A percentile compares a stretch with the other conserved stretches of the same genome.
These are phyloP conservation scores for Centaurea solstitialis DNA, from an alignment of 129 eudicot species.

Conservation along the genomic window DNA sequence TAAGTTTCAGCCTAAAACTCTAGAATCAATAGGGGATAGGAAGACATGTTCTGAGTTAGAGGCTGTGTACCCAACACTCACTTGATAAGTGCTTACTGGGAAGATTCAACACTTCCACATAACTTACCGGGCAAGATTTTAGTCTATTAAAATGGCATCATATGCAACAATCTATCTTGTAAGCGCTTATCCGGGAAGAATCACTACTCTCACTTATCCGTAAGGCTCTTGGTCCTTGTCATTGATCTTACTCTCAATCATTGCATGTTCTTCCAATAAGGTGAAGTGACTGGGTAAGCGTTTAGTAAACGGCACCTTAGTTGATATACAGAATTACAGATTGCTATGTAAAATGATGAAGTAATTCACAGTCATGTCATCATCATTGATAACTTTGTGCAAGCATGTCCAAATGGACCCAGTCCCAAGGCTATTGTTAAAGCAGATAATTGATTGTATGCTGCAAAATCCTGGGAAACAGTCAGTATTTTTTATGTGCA, in stretches of 20 bases:
- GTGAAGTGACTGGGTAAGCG: no score
- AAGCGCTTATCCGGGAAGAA: no score
- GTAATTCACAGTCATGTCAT: slow-evolving; percentile 4
- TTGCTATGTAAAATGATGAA: neutral
- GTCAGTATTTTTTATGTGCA: neutral
- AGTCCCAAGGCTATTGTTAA: neutral
- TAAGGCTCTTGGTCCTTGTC: no score
- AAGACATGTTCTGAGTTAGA: neutral
- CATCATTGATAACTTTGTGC: neutral
- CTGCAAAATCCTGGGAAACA: slow-evolving; percentile 3
- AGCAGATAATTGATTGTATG: neutral
- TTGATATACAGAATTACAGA: neutral
- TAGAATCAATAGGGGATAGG: slow-evolving; percentile 2
- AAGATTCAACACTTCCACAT: no score
- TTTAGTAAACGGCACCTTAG: neutral
- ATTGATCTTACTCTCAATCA: no score
- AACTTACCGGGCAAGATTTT: no score
- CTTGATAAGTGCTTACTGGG: no score
- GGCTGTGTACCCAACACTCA: no score
- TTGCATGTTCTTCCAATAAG: no score
- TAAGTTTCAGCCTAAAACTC: neutral
- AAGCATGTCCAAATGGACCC: neutral
- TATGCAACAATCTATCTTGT: no score
- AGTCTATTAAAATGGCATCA: no score
- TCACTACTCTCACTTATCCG: no score